These are phyloP conservation scores for Pichia sp. DNA, from an alignment of 1,139 yeast species.

Conservation along the genomic window DNA sequence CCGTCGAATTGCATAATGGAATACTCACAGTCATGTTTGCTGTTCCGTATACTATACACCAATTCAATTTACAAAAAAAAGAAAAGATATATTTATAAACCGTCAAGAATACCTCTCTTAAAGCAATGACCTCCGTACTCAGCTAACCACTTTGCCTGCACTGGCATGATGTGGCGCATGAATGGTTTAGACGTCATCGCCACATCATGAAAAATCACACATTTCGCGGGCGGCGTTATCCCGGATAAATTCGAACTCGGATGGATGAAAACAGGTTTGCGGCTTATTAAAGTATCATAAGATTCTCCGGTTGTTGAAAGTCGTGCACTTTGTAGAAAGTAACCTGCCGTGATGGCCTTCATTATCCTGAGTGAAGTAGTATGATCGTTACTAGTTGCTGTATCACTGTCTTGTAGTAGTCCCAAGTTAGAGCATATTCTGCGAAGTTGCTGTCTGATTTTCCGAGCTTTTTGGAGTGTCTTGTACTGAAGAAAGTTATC, in stretches of 20 bases:
- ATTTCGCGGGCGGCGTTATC: constrained; percentile 52
- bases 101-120: not conserved
- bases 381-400: too few relatives aligned
- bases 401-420: too few relatives aligned
- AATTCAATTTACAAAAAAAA: not conserved
- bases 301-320: not conserved
- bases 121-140: not conserved
- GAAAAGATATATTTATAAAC: not conserved
- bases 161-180: constrained; percentile 76
- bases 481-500: constrained; percentile 81
- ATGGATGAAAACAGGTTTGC: not conserved
- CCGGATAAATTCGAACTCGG: not conserved
- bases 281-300: not conserved
- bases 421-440: constrained; percentile 32
- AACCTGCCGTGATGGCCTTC: constrained; percentile 24
- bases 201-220: constrained; percentile 73
- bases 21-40: not conserved
- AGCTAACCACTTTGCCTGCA: constrained; percentile 50
- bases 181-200: constrained; percentile 83
- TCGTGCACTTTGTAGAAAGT: not conserved
- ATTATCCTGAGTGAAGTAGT: constrained; percentile 38
- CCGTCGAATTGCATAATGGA: not conserved
- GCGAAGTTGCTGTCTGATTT: constrained; percentile 74
- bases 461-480: constrained; percentile 75
- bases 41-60: not conserved